A percentile compares a stretch with the other conserved stretches of the same genome.
Conservation (phyloP, 345 rosid species). For the Gossypium raimondii region DNA sequence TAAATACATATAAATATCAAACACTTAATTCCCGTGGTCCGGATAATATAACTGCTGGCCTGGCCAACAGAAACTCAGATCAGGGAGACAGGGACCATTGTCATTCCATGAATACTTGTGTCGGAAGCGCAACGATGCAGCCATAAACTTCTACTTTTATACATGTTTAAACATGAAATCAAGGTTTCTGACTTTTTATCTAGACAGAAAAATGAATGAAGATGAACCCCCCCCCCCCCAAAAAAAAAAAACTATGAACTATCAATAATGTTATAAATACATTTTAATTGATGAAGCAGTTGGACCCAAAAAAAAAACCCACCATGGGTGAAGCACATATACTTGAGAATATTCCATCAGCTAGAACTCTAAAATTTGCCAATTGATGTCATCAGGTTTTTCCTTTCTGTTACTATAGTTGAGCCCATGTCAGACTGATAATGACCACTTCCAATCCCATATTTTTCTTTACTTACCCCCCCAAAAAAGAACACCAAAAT, state of each 20-base stretch:
- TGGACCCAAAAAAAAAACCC: neutral
- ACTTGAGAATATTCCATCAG: constrained; percentile 22
- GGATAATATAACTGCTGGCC: no score
- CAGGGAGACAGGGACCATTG: neutral
- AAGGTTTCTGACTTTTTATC: neutral
- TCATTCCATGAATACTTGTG: neutral
- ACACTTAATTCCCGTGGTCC: no score
- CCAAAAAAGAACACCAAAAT: neutral
- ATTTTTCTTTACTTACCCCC: neutral
- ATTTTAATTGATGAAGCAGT: neutral
- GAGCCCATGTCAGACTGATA: constrained; percentile 18
- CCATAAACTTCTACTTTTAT: neutral
- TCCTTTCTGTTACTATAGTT: neutral
- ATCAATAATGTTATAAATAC: neutral
- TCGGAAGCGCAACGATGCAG: neutral
- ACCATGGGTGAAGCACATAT: neutral
- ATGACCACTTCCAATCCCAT: constrained; percentile 4
- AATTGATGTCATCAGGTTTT: neutral
- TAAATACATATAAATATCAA: no score
- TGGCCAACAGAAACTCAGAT: neutral
- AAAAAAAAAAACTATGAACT: neutral
- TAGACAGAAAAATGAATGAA: neutral
- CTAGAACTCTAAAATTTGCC: neutral
- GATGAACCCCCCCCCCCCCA: no score
- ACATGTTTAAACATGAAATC: neutral